Percentiles rank a stretch among this genome's conserved stretches.
These are phyloP conservation scores for Termitomyces sp. DNA, from an alignment of 768 basidiomycete genomes.

Conservation along the genomic window DNA sequence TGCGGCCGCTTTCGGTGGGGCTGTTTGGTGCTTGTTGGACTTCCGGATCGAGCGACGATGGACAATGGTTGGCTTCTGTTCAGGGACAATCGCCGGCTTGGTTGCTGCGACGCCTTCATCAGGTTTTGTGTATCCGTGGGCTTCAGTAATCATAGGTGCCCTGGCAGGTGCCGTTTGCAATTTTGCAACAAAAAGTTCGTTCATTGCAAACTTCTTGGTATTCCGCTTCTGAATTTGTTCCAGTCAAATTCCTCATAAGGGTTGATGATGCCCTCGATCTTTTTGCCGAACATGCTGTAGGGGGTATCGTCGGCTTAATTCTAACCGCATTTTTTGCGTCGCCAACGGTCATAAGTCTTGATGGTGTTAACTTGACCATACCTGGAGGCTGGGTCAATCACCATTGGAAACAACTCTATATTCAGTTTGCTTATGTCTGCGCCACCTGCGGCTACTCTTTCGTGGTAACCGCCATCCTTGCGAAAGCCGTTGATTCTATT, in stretches of 20 bases:
- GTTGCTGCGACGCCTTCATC: conserved; percentile 88
- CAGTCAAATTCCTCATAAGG: conserved; percentile 63
- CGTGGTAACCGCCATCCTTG: conserved; percentile 56
- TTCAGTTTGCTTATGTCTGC: conserved; percentile 63
- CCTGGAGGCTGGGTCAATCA: conserved; percentile 71
- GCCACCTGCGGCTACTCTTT: conserved; percentile 57
- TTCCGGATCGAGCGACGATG: conserved; percentile 76
- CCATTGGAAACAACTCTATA: conserved; percentile 76
- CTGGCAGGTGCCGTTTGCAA: conserved; percentile 72
- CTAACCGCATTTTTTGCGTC: conserved; percentile 75
- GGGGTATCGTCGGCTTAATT: conserved; percentile 73
- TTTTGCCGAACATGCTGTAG: conserved; percentile 87
- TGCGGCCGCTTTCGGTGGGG: conserved; percentile 74
- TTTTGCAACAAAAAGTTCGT: conserved; percentile 75
- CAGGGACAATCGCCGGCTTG: conserved; percentile 84
- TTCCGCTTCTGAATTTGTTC: conserved; percentile 1
- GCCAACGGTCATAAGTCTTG: conserved; percentile 54
- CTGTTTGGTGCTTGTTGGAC: conserved; percentile 81
- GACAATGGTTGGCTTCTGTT: conserved; percentile 91
- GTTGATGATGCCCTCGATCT: conserved; percentile 91
- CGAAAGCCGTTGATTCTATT: conserved; percentile 48
- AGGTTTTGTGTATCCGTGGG: conserved; percentile 77
- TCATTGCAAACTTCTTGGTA: background rate
- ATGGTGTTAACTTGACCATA: conserved; percentile 53
- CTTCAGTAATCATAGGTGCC: conserved; percentile 70